Evolutionary conservation across 1,284 basidiomycete genomes (phyloP).

Genomic region (Golubevia pallescens): DNA sequence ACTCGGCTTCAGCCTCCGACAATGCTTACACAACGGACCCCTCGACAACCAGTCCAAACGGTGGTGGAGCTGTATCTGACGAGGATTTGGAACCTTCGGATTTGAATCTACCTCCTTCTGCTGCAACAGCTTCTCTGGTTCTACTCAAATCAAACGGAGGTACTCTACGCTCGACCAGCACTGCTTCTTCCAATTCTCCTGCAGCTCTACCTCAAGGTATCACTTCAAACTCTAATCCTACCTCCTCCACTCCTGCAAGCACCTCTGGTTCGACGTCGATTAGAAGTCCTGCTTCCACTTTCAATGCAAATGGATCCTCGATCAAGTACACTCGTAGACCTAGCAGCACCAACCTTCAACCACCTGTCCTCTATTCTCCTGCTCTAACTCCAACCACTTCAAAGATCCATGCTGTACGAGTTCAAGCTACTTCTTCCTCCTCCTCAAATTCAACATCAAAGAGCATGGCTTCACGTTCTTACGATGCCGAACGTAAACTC

Average conservation of each 20-base stretch:
- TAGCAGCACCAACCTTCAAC: constrained; percentile 40
- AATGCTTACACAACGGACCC: constrained; percentile 24
- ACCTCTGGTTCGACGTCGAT: not conserved
- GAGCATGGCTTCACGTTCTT: not conserved
- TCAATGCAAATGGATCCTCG: constrained; percentile 11
- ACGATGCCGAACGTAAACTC: not conserved
- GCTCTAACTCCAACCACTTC: constrained; percentile 33
- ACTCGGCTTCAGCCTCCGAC: constrained; percentile 40
- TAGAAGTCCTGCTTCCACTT: not conserved
- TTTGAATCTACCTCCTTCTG: constrained; percentile 39
- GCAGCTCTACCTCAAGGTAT: constrained; percentile 15
- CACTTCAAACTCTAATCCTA: constrained; percentile 13
- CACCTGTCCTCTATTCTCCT: constrained; percentile 34
- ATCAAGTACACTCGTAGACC: constrained; percentile 42
- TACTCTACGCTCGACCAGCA: constrained; percentile 18
- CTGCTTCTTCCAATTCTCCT: constrained; percentile 4
- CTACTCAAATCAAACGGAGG: constrained; percentile 22
- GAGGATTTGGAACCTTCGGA: constrained; percentile 40
- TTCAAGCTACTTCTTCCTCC: constrained; percentile 6
- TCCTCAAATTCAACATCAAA: not conserved
- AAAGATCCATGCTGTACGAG: constrained; percentile 22
- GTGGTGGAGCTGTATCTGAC: constrained; percentile 25
- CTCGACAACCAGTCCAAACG: constrained; percentile 35
- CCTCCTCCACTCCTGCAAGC: constrained; percentile 10
- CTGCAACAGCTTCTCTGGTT: constrained; percentile 31